A percentile compares a stretch with the other conserved stretches of the same genome.
phyloP scores from a whole-genome alignment of 768 basidiomycete species.

The Cubamyces sp. region DNA sequence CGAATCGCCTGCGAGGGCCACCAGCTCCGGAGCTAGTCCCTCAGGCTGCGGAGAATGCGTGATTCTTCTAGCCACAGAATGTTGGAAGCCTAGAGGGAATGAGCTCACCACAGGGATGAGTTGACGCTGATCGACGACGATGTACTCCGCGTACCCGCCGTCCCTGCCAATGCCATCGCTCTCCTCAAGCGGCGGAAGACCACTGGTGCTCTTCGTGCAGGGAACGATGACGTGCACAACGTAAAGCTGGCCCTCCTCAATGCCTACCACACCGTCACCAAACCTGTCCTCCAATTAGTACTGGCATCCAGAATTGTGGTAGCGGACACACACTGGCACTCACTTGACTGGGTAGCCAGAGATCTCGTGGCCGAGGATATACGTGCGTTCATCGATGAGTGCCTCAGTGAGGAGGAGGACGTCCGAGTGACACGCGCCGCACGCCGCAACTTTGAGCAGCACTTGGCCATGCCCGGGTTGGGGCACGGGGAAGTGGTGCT shows the following conservation, averaged over 20 bases:
- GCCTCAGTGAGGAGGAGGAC: not conserved
- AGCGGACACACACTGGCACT: not conserved
- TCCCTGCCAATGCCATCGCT: slow-evolving; percentile 4
- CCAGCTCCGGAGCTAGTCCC: slow-evolving; percentile 4
- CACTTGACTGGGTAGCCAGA: slow-evolving; percentile 1
- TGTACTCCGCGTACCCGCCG: slow-evolving; percentile 15
- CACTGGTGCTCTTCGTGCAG: not conserved
- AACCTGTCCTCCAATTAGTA: not conserved
- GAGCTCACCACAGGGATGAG: slow-evolving; percentile 6
- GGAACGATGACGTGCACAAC: not conserved
- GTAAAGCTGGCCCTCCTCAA: slow-evolving; percentile 1
- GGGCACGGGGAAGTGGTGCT: slow-evolving; percentile 26
- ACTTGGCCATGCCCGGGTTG: slow-evolving; percentile 44
- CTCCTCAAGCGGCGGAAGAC: not conserved
- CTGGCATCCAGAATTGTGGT: not conserved
- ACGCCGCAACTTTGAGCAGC: slow-evolving; percentile 41
- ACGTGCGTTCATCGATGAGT: not conserved
- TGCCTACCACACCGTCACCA: not conserved
- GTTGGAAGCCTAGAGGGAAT: no score
- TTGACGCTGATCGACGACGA: not conserved
- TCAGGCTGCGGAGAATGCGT: not conserved
- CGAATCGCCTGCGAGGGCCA: not conserved
- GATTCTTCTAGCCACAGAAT: not conserved
- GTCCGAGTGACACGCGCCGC: slow-evolving; percentile 4
- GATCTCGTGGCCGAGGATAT: slow-evolving; percentile 3